Base-by-base conservation (phyloP, 2,329 filamentous ascomycete species). In the Leptographium galeiforme region DNA sequence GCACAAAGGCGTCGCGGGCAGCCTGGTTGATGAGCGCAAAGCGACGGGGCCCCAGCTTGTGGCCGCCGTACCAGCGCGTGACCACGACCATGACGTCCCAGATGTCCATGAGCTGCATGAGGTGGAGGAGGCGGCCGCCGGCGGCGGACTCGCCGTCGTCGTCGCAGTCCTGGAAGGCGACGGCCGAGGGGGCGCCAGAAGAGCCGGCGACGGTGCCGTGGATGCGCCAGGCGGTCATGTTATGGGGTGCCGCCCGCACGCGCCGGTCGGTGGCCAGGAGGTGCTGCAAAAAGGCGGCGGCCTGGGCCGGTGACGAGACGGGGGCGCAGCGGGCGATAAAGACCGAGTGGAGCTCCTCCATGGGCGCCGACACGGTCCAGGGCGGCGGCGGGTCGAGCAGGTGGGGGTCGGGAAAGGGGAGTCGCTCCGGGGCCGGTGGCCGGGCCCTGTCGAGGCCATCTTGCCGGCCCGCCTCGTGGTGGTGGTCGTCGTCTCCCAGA, bases 91-190 rank as follows among this genome's bases (percentile, higher is more conserved):
- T 84, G 16, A 85, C 84, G 67, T 94, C 81, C 89, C 90, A 96
- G 12, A 94, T 75, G 63, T 90, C 87, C 87, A 96, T 96, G 57
- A 95, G 70, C 71, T 96, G 89, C 82, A 98, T 85, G 34, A 98
- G 72, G 70, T 95, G 89, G 56, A 97, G 69, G 63, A 98, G 68
- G 44, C 93, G 77, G 0, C 85, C 83, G 0, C 93, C 93, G 0
- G 93, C 93, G 7, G 93, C 93, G 32, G 87, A 87, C 74, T 98
- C 93, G 2, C 93, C 93, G 66, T 98, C 93, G 62, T 98, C 93
- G 62, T 98, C 87, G 64, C 85, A 96, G 68, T 98, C 93, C 67
- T 97, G 90, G 60, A 84, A 89, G 33, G 72, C 71, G 50, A 76
- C 77, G 10, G 10, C 48, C 6, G 73, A 77, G 78, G n/a, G n/a